Evolutionary conservation across 2,329 filamentous ascomycete genomes (phyloP), one percentile per base, ranked within the genome.

Genomic region (Stagonosporopsis vannaccii): DNA sequence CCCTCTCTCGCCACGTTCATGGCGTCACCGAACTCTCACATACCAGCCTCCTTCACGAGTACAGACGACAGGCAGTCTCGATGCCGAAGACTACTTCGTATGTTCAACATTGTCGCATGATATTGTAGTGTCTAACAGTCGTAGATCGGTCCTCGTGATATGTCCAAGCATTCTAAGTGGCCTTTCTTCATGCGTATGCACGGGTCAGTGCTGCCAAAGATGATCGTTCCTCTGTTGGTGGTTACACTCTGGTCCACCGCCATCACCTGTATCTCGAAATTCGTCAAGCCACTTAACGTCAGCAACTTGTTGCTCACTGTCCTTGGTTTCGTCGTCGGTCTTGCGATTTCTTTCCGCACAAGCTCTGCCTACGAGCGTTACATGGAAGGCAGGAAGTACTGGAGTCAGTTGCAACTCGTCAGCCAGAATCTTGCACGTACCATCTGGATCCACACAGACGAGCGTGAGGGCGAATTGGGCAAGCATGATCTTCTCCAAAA

Each of bases 271-370:
- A 56, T 77, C 23, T 74, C 63, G 12, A 65, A 79, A 52, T 77
- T 77, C 44, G 76, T 82, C 12, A 72, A 81, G 59, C 48, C 68
- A 19, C 70, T 88, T 17, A 83, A 82, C 41, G 86, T 92, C 60
- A 82, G 84, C 70, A 86, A 82, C n/a, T 82, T 91, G 28, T 80
- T 92, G 19, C 81, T 93, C 49, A 92, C 90, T 1, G 86, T 93
- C 48, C 84, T 90, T 40, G 90, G 90, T 88, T 92, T 93, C 78
- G 88, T 93, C 57, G 89, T 93, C 73, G 87, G 87, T 84, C 78
- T 93, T 56, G 84, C 87, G n/a, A 82, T 93, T 30, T 91, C 89
- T 1, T 92, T 93, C 78, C 86, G 90, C 56, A 90, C 84, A 60
- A 87, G 88, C 2, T 91, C 89, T 7, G 90, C 90, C 9, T 93